phyloP scores from a whole-genome alignment of 140 eudicot genomes.

The Flaveria floridana region DNA sequence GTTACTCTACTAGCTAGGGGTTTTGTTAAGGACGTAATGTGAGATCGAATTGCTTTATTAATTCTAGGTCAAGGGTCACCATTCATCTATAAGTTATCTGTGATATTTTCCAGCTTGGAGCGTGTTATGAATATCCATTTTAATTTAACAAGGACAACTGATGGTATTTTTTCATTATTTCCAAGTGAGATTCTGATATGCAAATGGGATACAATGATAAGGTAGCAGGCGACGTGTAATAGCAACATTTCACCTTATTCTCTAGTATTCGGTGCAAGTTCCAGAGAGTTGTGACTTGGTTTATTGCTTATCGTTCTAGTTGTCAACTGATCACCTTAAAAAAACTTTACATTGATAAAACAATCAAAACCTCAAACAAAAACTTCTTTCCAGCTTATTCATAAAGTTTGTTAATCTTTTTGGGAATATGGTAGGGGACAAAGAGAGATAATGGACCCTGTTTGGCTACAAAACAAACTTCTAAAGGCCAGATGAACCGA shows the following conservation, averaged over 20 bases:
- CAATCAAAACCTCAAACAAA: background rate
- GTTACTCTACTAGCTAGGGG: constrained; percentile 10
- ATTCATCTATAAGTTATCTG: constrained; percentile 17
- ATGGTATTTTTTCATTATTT: constrained; percentile 1
- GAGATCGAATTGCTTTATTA: constrained; percentile 6
- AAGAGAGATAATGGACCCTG: constrained; percentile 5
- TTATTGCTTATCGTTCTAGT: constrained; percentile 18
- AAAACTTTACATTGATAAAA: constrained; percentile 6
- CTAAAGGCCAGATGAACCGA: constrained; percentile 10
- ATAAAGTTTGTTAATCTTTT: background rate
- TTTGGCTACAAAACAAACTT: constrained; percentile 17
- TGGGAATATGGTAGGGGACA: background rate
- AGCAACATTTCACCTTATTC: constrained; percentile 3
- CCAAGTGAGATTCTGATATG: constrained; percentile 13
- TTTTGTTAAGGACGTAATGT: constrained; percentile 5
- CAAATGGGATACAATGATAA: constrained; percentile 22
- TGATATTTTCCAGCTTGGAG: background rate
- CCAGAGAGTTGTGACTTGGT: constrained; percentile 15
- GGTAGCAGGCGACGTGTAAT: constrained; percentile 17
- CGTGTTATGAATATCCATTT: background rate
- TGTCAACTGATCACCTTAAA: constrained; percentile 5
- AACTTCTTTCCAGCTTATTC: constrained; percentile 17
- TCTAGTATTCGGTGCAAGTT: constrained; percentile 14
- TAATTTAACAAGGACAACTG: constrained; percentile 6
- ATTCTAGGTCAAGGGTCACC: constrained; percentile 7